A percentile compares a stretch with the other conserved stretches of the same genome.
Conservation (phyloP, 306 rosid species). For the Astragalus membranaceus region DNA sequence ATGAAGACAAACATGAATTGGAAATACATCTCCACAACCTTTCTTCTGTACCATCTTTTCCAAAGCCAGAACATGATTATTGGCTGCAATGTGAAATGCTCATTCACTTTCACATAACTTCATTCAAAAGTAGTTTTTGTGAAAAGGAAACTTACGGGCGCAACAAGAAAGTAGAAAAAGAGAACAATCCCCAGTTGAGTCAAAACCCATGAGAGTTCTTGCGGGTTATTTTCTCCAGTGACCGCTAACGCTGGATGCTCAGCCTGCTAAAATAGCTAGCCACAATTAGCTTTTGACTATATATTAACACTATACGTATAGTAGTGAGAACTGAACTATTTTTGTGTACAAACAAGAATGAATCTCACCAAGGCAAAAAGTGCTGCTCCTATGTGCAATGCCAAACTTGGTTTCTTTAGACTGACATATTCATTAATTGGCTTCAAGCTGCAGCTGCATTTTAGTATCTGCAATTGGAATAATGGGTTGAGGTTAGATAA, state of each 20-base stretch:
- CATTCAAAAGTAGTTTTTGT: too few relatives aligned
- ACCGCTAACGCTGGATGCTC: slow-evolving; percentile 74
- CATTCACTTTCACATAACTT: too few relatives aligned
- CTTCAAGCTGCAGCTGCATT: slow-evolving; percentile 28
- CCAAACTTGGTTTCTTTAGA: slow-evolving; percentile 47
- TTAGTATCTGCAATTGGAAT: slow-evolving; percentile 35
- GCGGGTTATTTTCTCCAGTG: slow-evolving; percentile 63
- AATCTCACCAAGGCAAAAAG: slow-evolving; percentile 60
- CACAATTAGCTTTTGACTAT: slow-evolving; percentile 1
- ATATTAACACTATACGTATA: background rate
- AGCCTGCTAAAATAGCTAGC: slow-evolving; percentile 23
- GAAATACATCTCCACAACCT: slow-evolving; percentile 62
- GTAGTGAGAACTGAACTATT: too few relatives aligned
- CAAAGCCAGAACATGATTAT: slow-evolving; percentile 81
- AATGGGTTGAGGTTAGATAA: slow-evolving; percentile 6
- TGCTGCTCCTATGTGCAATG: slow-evolving; percentile 58
- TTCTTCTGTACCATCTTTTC: slow-evolving; percentile 82
- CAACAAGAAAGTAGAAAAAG: slow-evolving; percentile 55
- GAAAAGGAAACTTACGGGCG: slow-evolving; percentile 49
- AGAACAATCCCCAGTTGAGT: slow-evolving; percentile 51
- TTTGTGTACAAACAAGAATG: too few relatives aligned
- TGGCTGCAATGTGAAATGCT: slow-evolving; percentile 44
- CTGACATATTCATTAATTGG: slow-evolving; percentile 18
- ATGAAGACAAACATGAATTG: slow-evolving; percentile 95
- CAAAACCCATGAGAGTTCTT: slow-evolving; percentile 43